Percentiles rank a stretch among this genome's conserved stretches.
These are phyloP conservation scores for Cladophialophora yegresii DNA, from an alignment of 2,329 filamentous ascomycete species.

Conservation along the genomic window DNA sequence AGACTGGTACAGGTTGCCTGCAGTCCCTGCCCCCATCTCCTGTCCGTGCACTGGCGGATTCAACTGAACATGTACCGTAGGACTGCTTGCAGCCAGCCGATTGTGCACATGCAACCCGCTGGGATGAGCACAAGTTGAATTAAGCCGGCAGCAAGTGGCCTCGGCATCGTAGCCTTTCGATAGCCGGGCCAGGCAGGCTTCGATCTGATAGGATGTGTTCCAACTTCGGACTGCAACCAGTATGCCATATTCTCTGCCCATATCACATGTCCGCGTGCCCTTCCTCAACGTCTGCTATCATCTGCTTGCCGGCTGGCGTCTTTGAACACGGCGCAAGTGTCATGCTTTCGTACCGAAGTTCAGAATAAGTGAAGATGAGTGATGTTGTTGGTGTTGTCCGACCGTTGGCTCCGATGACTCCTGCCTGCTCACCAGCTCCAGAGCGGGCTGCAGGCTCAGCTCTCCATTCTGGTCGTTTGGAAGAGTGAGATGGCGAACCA, in stretches of 20 bases:
- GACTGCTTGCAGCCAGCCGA: neutral
- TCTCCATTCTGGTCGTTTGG: neutral
- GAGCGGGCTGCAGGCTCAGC: neutral
- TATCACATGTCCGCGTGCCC: neutral
- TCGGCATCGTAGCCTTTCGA: neutral
- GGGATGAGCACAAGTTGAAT: neutral
- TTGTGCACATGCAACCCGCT: neutral
- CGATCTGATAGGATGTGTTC: neutral
- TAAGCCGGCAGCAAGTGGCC: neutral
- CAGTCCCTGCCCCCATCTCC: neutral
- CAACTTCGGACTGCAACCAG: neutral
- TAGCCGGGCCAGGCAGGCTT: neutral
- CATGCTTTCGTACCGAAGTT: neutral
- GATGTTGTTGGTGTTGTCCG: neutral
- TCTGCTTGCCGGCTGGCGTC: neutral
- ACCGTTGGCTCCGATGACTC: neutral
- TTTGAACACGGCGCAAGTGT: neutral
- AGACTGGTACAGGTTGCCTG: neutral
- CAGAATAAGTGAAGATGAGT: neutral
- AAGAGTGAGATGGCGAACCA: neutral
- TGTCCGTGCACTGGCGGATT: neutral
- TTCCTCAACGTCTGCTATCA: neutral
- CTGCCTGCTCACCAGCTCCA: neutral
- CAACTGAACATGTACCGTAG: neutral
- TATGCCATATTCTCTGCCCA: neutral